These are phyloP conservation scores for Cryoendolithus antarcticus DNA, from an alignment of 2,329 filamentous ascomycete species.

Conservation along the genomic window DNA sequence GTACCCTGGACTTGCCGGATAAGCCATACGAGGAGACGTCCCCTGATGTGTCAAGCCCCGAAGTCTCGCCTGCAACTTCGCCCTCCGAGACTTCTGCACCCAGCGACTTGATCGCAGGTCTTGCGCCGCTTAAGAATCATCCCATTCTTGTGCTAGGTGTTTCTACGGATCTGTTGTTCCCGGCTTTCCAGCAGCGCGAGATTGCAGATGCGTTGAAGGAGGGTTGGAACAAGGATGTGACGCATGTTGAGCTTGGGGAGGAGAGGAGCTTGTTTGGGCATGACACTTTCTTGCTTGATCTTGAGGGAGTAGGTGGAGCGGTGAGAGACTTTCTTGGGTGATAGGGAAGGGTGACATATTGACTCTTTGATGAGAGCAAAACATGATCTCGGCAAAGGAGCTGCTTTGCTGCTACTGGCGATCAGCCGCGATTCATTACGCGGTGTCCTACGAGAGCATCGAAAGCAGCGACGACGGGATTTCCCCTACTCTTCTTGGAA, in stretches of 20 bases:
- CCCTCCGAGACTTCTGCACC: conserved; percentile 37
- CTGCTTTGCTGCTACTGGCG: too few relatives aligned
- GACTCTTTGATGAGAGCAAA: too few relatives aligned
- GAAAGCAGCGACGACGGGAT: too few relatives aligned
- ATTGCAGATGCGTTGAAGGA: conserved; percentile 71
- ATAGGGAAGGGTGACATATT: too few relatives aligned
- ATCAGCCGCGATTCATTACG: too few relatives aligned
- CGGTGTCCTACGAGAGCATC: too few relatives aligned
- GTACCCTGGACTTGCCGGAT: conserved; percentile 71
- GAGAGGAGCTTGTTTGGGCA: conserved; percentile 92
- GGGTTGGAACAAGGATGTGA: conserved; percentile 68
- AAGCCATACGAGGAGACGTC: conserved; percentile 77
- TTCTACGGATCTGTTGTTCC: conserved; percentile 90
- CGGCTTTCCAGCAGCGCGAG: conserved; percentile 94
- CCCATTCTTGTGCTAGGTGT: conserved; percentile 86
- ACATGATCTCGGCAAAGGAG: too few relatives aligned
- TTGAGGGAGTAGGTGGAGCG: conserved; percentile 81
- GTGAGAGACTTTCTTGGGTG: conserved; percentile 66
- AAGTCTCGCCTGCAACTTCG: conserved; percentile 16
- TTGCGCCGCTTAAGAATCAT: conserved; percentile 59
- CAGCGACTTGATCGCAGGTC: conserved; percentile 64
- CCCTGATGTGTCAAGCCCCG: conserved; percentile 34
- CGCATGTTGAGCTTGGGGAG: conserved; percentile 83
- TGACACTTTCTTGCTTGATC: conserved; percentile 86
- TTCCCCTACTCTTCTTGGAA: too few relatives aligned